phyloP scores from a whole-genome alignment of 1,284 basidiomycete genomes.

The Singerocomus inundabilis region DNA sequence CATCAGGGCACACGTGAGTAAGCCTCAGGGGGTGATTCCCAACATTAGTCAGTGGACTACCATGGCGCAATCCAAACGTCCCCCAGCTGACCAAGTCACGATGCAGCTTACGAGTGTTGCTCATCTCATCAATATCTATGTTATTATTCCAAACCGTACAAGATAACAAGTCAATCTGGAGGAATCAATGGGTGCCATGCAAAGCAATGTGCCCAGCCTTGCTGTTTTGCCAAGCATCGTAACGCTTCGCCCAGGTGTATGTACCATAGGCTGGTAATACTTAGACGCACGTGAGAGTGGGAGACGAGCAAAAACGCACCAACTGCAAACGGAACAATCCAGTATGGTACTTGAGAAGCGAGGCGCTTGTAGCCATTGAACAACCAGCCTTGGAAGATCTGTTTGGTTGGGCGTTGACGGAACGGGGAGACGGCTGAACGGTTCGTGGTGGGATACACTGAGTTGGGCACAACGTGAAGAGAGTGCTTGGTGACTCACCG shows the following conservation, averaged over 20 bases:
- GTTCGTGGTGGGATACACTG: neutral
- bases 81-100: neutral
- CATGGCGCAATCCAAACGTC: conserved; percentile 10
- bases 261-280: conserved; percentile 67
- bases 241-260: conserved; percentile 80
- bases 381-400: conserved; percentile 73
- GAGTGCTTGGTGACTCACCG: conserved; percentile 52
- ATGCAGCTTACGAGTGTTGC: neutral
- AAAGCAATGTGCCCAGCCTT: conserved; percentile 75
- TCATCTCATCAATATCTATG: conserved; percentile 16
- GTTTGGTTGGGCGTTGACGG: conserved; percentile 71
- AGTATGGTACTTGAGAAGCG: conserved; percentile 76
- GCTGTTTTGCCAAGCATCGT: conserved; percentile 72
- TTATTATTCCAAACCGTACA: conserved; percentile 10
- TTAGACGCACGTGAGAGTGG: neutral
- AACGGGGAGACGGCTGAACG: conserved; percentile 75
- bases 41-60: conserved; percentile 13
- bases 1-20: too few species aligned
- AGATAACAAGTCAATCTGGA: conserved; percentile 14
- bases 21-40: conserved; percentile 10
- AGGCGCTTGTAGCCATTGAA: conserved; percentile 88
- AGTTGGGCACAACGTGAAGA: neutral
- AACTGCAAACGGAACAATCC: conserved; percentile 71
- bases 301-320: conserved; percentile 52
- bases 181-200: conserved; percentile 30